Evolutionary conservation across 2,329 filamentous ascomycete species (phyloP).

Genomic region (Daldinia sp.): DNA sequence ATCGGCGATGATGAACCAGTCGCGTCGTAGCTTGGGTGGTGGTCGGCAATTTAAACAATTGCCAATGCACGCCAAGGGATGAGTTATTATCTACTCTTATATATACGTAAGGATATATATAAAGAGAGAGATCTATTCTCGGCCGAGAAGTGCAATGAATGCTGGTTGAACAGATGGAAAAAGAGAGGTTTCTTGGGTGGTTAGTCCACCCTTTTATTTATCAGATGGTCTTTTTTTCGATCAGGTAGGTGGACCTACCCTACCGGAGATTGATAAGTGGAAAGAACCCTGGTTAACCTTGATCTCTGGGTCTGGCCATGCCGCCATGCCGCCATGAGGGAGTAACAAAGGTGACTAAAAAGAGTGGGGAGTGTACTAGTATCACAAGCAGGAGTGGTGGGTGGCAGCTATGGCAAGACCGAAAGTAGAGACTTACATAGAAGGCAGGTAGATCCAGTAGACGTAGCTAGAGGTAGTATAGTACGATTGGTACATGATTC

Average conservation of each 20-base stretch:
- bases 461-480: neutral
- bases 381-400: conserved; percentile 19
- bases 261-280: conserved; percentile 15
- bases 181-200: conserved; percentile 9
- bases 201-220: conserved; percentile 33
- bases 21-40: neutral
- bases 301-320: conserved; percentile 32
- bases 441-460: neutral
- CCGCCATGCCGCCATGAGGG: conserved; percentile 6
- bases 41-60: conserved; percentile 7
- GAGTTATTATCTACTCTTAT: conserved; percentile 11
- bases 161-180: conserved; percentile 10
- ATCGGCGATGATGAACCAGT: neutral
- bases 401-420: conserved; percentile 5
- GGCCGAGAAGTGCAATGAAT: conserved; percentile 22
- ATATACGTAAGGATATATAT: conserved; percentile 24
- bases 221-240: conserved; percentile 10
- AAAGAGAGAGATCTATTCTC: conserved; percentile 14
- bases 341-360: conserved; percentile 12
- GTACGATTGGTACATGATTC: neutral
- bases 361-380: conserved; percentile 19
- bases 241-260: neutral
- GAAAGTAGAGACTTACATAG: neutral
- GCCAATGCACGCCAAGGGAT: conserved; percentile 13
- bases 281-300: conserved; percentile 20